Evolutionary conservation across 768 basidiomycete species (phyloP).

Genomic region (Mycena haematopus): DNA sequence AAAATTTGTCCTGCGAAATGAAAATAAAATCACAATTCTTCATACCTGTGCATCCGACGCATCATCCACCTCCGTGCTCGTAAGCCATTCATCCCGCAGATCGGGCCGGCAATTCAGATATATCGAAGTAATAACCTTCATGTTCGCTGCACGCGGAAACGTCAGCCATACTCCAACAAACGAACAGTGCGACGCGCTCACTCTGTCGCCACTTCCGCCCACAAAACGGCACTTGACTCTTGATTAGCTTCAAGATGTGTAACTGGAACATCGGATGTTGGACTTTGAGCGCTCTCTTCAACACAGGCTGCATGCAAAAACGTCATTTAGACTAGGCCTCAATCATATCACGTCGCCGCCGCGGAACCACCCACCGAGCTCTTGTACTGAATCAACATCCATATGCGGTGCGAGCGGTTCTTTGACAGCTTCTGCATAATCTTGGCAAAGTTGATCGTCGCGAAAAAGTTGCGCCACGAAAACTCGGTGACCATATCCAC

Average conservation of each 20-base stretch:
- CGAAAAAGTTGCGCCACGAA: conserved; percentile 98
- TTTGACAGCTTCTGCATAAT: conserved; percentile 98
- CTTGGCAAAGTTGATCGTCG: conserved; percentile 95
- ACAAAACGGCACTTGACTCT: conserved; percentile 98
- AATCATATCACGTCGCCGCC: not conserved
- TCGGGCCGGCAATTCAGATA: conserved; percentile 98
- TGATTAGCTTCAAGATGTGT: conserved; percentile 95
- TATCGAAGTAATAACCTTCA: conserved; percentile 99
- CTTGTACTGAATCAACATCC: conserved; percentile 97
- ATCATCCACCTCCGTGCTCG: conserved; percentile 90
- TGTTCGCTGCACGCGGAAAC: conserved; percentile 72
- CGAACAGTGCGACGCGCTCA: conserved; percentile 61
- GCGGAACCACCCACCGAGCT: conserved; percentile 72
- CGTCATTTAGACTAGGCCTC: not conserved
- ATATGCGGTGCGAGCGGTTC: conserved; percentile 90
- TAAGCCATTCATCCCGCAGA: conserved; percentile 96
- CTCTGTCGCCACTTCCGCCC: conserved; percentile 98
- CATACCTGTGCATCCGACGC: conserved; percentile 88
- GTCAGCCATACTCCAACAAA: conserved; percentile 10
- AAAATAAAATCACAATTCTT: conserved; percentile 14
- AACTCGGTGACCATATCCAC: conserved; percentile 92
- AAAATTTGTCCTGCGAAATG: conserved; percentile 23
- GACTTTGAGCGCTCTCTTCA: conserved; percentile 94
- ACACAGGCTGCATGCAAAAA: conserved; percentile 69
- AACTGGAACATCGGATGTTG: conserved; percentile 94